These are phyloP conservation scores for Coemansia sp. DNA, from an alignment of 192 early-diverging fungal species.

Conservation along the genomic window DNA sequence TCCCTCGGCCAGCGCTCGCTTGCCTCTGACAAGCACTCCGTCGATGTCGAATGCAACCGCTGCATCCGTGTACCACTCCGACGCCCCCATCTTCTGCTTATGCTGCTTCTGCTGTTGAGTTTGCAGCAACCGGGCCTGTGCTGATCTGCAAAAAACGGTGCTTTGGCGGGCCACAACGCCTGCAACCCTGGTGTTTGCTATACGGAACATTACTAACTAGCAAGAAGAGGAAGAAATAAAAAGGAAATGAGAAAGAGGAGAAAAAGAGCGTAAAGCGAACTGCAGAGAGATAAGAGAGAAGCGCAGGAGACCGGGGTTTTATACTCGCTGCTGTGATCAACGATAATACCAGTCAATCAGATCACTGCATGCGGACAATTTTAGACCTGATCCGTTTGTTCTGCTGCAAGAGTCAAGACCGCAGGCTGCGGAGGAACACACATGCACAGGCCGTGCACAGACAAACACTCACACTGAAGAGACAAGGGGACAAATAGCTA, in stretches of 20 bases:
- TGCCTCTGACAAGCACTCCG: conserved; percentile 86
- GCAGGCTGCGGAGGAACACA: too few species aligned
- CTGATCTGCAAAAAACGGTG: not conserved
- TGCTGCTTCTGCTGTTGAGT: conserved; percentile 6
- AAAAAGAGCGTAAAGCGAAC: not conserved
- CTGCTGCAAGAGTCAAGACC: too few species aligned
- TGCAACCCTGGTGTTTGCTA: not conserved
- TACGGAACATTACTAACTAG: not conserved
- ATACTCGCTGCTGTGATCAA: not conserved
- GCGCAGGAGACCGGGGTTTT: not conserved
- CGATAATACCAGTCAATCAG: too few species aligned
- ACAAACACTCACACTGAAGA: not conserved
- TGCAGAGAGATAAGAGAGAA: too few species aligned
- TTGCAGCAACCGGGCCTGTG: not conserved
- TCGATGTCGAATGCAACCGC: conserved; percentile 77
- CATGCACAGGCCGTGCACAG: not conserved
- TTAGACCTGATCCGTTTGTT: too few species aligned
- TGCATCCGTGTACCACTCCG: conserved; percentile 37
- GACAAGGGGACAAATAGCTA: too few species aligned
- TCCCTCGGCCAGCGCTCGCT: conserved; percentile 65
- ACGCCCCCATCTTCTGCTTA: conserved; percentile 19
- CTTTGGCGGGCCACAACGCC: not conserved
- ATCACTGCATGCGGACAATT: too few species aligned
- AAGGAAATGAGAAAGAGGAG: not conserved
- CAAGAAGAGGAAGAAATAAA: not conserved